phyloP scores from a whole-genome alignment of 1,284 basidiomycete genomes.

The Microbotryomycetes sp. region DNA sequence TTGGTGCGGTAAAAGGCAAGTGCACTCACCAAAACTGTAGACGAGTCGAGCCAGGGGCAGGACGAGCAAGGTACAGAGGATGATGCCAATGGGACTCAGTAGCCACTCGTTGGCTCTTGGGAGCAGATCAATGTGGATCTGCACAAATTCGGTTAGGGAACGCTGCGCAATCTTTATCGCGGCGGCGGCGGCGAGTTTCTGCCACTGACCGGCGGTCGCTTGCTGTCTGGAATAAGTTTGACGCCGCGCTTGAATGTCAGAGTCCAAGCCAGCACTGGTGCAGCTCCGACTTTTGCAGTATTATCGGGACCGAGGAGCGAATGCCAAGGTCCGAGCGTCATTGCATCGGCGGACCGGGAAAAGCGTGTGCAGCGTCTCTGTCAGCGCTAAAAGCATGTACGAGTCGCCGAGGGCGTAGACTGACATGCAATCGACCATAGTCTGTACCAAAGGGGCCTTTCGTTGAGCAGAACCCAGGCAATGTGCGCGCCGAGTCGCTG shows the following conservation, averaged over 20 bases:
- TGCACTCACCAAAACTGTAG: slow-evolving; percentile 5
- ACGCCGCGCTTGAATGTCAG: slow-evolving; percentile 30
- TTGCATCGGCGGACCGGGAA: too few relatives aligned
- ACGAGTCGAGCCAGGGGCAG: slow-evolving; percentile 23
- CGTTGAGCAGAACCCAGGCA: slow-evolving; percentile 25
- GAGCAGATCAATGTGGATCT: slow-evolving; percentile 34
- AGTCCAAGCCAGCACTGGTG: slow-evolving; percentile 29
- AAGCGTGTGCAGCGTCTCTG: too few relatives aligned
- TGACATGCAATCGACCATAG: slow-evolving; percentile 20
- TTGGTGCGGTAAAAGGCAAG: not conserved
- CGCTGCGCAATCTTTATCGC: not conserved
- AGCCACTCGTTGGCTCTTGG: slow-evolving; percentile 19
- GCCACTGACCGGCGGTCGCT: slow-evolving; percentile 23
- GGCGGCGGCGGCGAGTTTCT: not conserved
- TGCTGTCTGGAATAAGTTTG: slow-evolving; percentile 22
- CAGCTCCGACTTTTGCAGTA: slow-evolving; percentile 22
- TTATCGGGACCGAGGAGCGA: not conserved
- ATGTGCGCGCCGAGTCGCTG: slow-evolving; percentile 15
- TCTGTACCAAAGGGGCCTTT: slow-evolving; percentile 12
- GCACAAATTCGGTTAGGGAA: not conserved
- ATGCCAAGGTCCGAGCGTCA: not conserved
- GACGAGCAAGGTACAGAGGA: slow-evolving; percentile 25
- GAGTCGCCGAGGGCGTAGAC: not conserved
- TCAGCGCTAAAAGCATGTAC: too few relatives aligned
- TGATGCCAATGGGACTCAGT: slow-evolving; percentile 18